phyloP scores from a whole-genome alignment of 1,139 yeast genomes.

The Candida glucosophila region DNA sequence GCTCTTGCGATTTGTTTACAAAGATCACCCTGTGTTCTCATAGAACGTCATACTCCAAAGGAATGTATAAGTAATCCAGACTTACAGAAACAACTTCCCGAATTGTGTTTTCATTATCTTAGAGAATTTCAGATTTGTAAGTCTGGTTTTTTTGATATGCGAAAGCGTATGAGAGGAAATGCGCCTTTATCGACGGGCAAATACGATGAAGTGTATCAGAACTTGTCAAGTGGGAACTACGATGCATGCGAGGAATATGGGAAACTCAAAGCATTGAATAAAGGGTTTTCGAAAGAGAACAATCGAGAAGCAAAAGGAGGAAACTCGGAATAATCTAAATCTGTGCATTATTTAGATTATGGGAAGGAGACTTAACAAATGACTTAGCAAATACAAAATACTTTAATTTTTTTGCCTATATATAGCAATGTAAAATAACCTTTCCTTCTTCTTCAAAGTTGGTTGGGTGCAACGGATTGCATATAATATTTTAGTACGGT shows the following conservation, averaged over 20 bases:
- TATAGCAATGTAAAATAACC: constrained; percentile 1
- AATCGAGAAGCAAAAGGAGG: constrained; percentile 14
- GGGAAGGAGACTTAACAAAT: no score
- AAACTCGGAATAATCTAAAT: no score
- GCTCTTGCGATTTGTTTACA: constrained; percentile 94
- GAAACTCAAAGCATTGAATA: constrained; percentile 51
- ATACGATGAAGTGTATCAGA: constrained; percentile 78
- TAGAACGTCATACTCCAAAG: constrained; percentile 83
- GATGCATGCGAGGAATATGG: constrained; percentile 73
- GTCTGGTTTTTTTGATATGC: constrained; percentile 77
- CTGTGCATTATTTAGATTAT: no score
- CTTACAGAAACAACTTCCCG: constrained; percentile 70
- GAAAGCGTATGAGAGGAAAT: constrained; percentile 87
- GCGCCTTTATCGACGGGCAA: constrained; percentile 90
- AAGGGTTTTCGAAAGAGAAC: constrained; percentile 29
- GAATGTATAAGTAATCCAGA: constrained; percentile 81
- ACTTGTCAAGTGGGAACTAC: constrained; percentile 70
- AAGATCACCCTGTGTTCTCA: constrained; percentile 91
- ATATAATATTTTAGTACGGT: no score
- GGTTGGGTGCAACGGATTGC: no score
- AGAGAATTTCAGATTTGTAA: constrained; percentile 84
- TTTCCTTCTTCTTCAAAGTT: no score
- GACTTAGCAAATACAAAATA: not conserved
- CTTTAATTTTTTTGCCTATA: constrained; percentile 1
- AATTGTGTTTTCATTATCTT: constrained; percentile 78